Conservation (phyloP, 768 basidiomycete genomes). For the Mrakia frigida region DNA sequence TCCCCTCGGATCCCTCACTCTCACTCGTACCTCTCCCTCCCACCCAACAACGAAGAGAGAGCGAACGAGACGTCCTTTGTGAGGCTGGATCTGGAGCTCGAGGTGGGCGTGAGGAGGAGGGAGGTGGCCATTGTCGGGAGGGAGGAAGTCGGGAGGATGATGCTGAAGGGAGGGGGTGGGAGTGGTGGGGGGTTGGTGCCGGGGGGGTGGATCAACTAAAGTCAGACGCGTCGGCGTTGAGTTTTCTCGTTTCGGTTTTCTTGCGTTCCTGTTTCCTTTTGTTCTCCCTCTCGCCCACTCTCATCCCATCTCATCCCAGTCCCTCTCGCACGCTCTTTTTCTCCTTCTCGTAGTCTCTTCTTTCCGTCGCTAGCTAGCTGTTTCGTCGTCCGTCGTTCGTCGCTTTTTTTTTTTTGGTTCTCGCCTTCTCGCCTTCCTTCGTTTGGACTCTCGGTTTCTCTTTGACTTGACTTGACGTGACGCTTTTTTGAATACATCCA, state of each 20-base stretch:
- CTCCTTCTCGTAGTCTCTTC: too few species aligned
- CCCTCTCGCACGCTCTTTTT: background rate
- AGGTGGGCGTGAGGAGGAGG: slow-evolving; percentile 12
- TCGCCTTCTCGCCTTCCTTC: background rate
- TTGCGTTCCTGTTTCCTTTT: background rate
- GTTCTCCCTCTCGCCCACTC: too few species aligned
- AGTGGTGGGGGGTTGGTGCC: background rate
- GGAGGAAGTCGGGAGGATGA: slow-evolving; percentile 20
- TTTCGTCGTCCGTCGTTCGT: background rate
- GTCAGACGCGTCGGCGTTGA: background rate
- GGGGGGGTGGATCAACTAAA: background rate
- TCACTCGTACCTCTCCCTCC: background rate
- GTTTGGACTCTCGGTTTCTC: background rate
- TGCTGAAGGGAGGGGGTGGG: background rate
- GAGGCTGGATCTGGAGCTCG: slow-evolving; percentile 28
- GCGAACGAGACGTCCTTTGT: slow-evolving; percentile 13
- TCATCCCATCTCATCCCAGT: too few species aligned
- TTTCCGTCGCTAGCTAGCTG: background rate
- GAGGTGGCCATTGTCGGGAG: slow-evolving; percentile 11
- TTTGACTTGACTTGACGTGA: background rate
- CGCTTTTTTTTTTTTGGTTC: background rate
- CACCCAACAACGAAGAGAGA: background rate
- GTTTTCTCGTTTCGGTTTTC: background rate
- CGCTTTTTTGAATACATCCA: background rate
- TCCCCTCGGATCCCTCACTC: background rate